These are phyloP conservation scores for Aureobasidium vineae DNA, from an alignment of 2,329 filamentous ascomycete species.

Conservation along the genomic window DNA sequence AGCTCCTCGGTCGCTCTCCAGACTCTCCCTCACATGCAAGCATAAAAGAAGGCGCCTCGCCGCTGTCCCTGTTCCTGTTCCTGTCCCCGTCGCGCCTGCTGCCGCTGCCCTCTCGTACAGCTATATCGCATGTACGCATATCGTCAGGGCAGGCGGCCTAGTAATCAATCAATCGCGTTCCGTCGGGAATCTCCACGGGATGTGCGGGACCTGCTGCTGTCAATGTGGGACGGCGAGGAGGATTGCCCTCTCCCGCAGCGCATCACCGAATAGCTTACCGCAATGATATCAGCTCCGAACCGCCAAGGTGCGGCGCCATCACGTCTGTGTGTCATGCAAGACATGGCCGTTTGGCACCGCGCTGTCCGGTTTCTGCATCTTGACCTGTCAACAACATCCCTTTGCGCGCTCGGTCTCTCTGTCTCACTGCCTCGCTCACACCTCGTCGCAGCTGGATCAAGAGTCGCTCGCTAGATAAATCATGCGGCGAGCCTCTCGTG, in stretches of 20 bases:
- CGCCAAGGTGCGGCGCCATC: conserved; percentile 25
- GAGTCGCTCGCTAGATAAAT: not conserved
- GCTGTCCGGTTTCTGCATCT: conserved; percentile 12
- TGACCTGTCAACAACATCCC: conserved; percentile 21
- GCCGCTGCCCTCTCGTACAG: conserved; percentile 7
- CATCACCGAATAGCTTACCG: not conserved
- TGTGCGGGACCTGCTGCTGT: conserved; percentile 24
- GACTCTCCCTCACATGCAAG: conserved; percentile 23
- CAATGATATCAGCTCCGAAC: conserved; percentile 22
- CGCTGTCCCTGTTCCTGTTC: not conserved
- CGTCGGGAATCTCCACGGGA: conserved; percentile 15
- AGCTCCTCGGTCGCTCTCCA: not conserved
- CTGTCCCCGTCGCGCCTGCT: not conserved
- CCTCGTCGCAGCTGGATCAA: not conserved
- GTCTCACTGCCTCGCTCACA: conserved; percentile 19
- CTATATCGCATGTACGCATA: conserved; percentile 16
- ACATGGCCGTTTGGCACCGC: conserved; percentile 24
- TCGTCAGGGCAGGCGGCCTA: conserved; percentile 2
- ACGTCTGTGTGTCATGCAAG: conserved; percentile 23
- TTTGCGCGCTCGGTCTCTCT: conserved; percentile 2
- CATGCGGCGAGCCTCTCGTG: conserved; percentile 22
- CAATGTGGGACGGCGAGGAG: conserved; percentile 22
- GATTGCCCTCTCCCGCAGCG: conserved; percentile 8
- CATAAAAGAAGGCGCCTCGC: conserved; percentile 13
- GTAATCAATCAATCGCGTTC: conserved; percentile 18